Evolutionary conservation across 768 basidiomycete species (phyloP), one percentile per base, ranked within the genome.

Genomic region (Rhodocollybia butyracea): DNA sequence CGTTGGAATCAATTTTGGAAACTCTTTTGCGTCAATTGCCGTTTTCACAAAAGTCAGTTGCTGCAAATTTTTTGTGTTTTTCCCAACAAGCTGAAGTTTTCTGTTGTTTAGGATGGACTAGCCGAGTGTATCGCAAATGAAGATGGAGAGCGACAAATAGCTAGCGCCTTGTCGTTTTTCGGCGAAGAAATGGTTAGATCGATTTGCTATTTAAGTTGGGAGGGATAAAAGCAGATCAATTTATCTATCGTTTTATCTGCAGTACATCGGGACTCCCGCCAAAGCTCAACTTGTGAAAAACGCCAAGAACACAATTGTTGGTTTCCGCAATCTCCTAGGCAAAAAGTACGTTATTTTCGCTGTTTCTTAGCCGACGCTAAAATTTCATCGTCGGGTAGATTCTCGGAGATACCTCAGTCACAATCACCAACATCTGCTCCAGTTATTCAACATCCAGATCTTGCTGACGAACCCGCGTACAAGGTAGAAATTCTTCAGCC

Each of bases 41-140:
- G 90, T 98, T 45, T 87, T 97, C 66, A 92, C 90, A 63, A 98
- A 97, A 81, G 94, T 90, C 46, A 24, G 81, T 66, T 22, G n/a
- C n/a, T n/a, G n/a, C n/a, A n/a, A n/a, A n/a, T n/a, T n/a, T n/a
- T n/a, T n/a, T n/a, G n/a, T n/a, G n/a, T n/a, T n/a, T 15, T 34
- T 24, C 51, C 24, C 32, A 42, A 43, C 47, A 1, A 17, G 51
- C 54, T 11, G 32, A 21, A 29, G 46, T 42, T 54, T 41, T 53
- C 47, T 31, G 50, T 32, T 24, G 21, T 31, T 1, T 53, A 95
- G 93, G 94, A 97, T 72, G 91, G 91, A 12, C 76, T 89, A 29
- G 88, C 95, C 40, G 91, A 94, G 66, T 96, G 92, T 68, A 98
- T 98, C 58, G 97, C 95, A 5, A 98, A 98, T 68, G 95, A 98